Percentiles rank a stretch among this genome's conserved stretches.
Conservation (phyloP, 2,329 filamentous ascomycete genomes). For the Chrysosporium queenslandicum region DNA sequence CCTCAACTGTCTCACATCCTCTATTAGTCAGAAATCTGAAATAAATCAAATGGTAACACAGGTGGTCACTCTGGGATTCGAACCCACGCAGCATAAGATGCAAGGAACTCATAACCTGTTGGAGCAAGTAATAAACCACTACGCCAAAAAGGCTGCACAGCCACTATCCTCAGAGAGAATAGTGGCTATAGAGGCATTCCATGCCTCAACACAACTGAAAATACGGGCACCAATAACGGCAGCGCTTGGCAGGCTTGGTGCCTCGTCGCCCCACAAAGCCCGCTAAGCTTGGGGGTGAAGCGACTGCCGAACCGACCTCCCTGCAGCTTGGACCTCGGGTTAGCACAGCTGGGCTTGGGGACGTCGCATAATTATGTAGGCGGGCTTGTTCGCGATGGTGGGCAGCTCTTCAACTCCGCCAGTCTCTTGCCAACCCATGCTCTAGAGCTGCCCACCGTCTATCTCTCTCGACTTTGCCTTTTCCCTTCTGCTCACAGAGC, state of each 20-base stretch:
- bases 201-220: too few species aligned
- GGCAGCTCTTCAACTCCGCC: not conserved
- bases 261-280: not conserved
- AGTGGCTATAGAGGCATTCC: too few species aligned
- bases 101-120: too few species aligned
- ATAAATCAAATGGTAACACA: too few species aligned
- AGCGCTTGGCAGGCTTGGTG: not conserved
- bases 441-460: not conserved
- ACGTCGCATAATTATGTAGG: too few species aligned
- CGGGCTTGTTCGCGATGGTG: not conserved
- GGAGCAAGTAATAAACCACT: too few species aligned
- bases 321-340: conserved; percentile 2
- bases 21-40: too few species aligned
- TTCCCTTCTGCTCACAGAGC: not conserved
- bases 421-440: not conserved
- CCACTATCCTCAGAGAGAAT: too few species aligned
- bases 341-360: not conserved
- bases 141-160: too few species aligned
- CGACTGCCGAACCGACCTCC: not conserved
- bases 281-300: not conserved
- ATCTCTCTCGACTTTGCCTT: not conserved
- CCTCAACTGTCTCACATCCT: too few species aligned
- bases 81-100: too few species aligned
- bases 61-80: too few species aligned
- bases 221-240: conserved; percentile 5